Evolutionary conservation across 768 basidiomycete genomes (phyloP), one percentile per base, ranked within the genome.

Genomic region (Kwoniella europaea): DNA sequence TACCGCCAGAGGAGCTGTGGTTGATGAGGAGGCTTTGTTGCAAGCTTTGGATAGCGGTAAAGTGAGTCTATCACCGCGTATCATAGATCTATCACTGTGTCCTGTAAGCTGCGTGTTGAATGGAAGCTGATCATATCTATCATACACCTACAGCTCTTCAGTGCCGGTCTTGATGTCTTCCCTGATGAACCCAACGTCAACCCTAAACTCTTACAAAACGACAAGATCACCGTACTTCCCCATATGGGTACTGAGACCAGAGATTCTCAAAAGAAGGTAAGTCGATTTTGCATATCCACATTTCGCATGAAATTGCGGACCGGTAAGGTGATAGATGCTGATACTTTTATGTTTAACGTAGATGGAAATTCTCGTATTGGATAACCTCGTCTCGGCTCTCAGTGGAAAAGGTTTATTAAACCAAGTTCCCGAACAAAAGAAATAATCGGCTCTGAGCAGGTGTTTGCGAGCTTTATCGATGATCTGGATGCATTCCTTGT

Each of bases 11-110:
- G 94, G 94, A 12, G 94, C 91, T 78, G 89, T 96, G 27, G 87
- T 97, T 43, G 92, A 96, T 72, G 93, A 96, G 83, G 89, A 88
- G 6, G 94, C 92, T 4, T 86, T 98, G 86, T 91, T 96, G 71
- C 87, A 87, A 35, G 93, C 93, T 24, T 83, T 98, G 63, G 90
- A 93, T 78, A 90, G 91, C 74, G 93, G 93, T 12, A 92, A 96
- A 83, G 93, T 94, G 80, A 79, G 92, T 86, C 1, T 9, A 7
- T 1, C 0, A 9, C 1, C 1, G 35, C 7, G 1, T 35, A 35
- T 6, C 35, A 0, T 35, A 7, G 6, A 7, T 0, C 0, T 6
- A 22, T 59, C 24, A 10, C 54, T 29, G 22, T 15, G 27, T 41
- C 46, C 3, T 41, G 1, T 29, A 9, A n/a, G 78, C 27, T 68